Percentiles rank a stretch among this genome's conserved stretches.
Conservation (phyloP, 257 asterid genomes). For the Solanum medicagineum region DNA sequence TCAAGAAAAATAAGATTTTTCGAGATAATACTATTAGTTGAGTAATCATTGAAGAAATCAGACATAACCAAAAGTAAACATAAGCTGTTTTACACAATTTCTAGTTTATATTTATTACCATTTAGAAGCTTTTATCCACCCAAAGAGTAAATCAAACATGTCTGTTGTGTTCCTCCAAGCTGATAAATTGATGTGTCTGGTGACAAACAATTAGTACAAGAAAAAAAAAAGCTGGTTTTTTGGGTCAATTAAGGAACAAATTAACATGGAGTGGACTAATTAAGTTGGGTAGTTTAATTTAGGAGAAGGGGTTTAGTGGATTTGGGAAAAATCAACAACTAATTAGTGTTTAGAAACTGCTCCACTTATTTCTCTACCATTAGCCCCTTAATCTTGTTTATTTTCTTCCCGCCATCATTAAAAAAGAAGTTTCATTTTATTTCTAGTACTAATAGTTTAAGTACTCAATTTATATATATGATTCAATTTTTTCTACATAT, state of each 20-base stretch:
- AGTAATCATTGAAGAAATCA: background rate
- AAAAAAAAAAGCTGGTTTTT: background rate
- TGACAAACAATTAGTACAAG: background rate
- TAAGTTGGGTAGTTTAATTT: constrained; percentile 16
- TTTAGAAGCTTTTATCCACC: constrained; percentile 90
- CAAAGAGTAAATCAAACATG: constrained; percentile 53
- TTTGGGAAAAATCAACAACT: background rate
- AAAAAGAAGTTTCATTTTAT: background rate
- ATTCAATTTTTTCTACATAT: background rate
- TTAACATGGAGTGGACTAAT: background rate
- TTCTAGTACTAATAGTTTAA: background rate
- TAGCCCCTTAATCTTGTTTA: background rate
- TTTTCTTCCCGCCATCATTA: background rate
- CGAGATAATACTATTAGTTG: background rate
- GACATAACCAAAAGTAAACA: background rate
- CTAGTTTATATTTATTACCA: constrained; percentile 23
- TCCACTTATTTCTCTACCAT: constrained; percentile 1
- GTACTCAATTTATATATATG: background rate
- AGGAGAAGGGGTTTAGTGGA: constrained; percentile 8
- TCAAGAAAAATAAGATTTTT: background rate
- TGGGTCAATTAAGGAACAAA: background rate
- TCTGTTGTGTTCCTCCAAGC: background rate
- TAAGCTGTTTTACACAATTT: background rate
- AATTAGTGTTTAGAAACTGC: constrained; percentile 9
- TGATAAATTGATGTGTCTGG: background rate